These are phyloP conservation scores for Sporothrix pseudoabietina DNA, from an alignment of 2,329 filamentous ascomycete species.

Conservation along the genomic window DNA sequence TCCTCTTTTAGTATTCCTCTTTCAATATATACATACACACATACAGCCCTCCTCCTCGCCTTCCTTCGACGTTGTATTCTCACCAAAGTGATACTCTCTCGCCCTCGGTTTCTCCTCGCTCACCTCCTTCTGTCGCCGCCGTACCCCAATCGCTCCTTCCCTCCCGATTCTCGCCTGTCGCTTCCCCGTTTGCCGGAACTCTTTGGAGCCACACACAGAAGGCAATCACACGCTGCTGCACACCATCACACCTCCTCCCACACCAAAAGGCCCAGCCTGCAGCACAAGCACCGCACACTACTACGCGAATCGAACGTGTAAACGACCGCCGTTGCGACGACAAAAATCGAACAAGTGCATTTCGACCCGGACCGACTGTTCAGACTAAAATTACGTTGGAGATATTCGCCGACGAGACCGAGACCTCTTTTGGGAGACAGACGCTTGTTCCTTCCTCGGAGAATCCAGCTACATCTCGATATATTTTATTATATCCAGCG, in stretches of 20 bases:
- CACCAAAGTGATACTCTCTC: neutral
- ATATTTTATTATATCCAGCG: neutral
- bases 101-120: conserved; percentile 1
- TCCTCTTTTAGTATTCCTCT: neutral
- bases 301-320: neutral
- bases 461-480: neutral
- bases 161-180: conserved; percentile 29
- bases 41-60: neutral
- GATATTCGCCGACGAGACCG: conserved; percentile 19
- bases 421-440: neutral
- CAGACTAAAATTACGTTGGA: neutral
- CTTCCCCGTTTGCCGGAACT: conserved; percentile 22
- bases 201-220: neutral
- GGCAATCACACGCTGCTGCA: conserved; percentile 13
- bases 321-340: conserved; percentile 13
- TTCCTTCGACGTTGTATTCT: conserved; percentile 18
- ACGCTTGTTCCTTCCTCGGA: conserved; percentile 11
- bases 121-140: conserved; percentile 26
- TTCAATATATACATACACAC: neutral
- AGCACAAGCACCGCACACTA: conserved; percentile 7
- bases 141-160: neutral
- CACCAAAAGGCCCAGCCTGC: neutral
- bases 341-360: neutral
- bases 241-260: neutral
- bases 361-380: neutral